A percentile compares a stretch with the other conserved stretches of the same genome.
phyloP scores from a whole-genome alignment of 257 asterid genomes.

The Echium plantagineum region DNA sequence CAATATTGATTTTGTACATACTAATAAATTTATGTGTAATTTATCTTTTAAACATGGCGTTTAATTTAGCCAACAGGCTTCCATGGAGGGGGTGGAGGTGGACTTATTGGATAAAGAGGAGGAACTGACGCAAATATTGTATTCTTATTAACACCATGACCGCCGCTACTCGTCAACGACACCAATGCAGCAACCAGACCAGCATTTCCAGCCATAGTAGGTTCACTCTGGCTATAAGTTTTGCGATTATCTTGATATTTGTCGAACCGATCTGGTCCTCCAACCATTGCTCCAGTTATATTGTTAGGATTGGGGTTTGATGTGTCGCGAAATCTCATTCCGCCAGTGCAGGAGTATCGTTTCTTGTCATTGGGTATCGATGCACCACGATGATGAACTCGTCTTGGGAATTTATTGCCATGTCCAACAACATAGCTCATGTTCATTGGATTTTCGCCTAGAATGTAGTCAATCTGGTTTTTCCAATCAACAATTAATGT shows the following conservation, averaged over 20 bases:
- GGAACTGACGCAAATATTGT: conserved; percentile 69
- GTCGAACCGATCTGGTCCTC: conserved; percentile 80
- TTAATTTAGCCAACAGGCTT: conserved; percentile 25
- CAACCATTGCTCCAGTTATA: conserved; percentile 75
- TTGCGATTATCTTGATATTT: conserved; percentile 46
- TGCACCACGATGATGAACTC: no score
- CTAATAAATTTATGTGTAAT: no score
- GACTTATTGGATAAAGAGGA: conserved; percentile 42
- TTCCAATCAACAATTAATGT: not conserved
- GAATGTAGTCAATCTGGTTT: conserved; percentile 47
- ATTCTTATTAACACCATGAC: conserved; percentile 52
- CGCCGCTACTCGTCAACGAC: conserved; percentile 52
- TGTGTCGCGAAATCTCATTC: conserved; percentile 61
- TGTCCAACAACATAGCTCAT: conserved; percentile 88
- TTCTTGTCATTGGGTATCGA: conserved; percentile 44
- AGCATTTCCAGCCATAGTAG: conserved; percentile 82
- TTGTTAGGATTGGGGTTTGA: conserved; percentile 45
- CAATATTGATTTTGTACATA: no score
- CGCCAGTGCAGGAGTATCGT: conserved; percentile 67
- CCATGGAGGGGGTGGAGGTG: conserved; percentile 94
- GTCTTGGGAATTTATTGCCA: no score
- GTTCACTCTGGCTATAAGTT: conserved; percentile 71
- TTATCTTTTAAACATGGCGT: no score
- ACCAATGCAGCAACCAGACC: conserved; percentile 82
- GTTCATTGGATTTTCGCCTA: conserved; percentile 60